These are phyloP conservation scores for Macaranga tanarius DNA, from an alignment of 441 rosid species.

Conservation along the genomic window DNA sequence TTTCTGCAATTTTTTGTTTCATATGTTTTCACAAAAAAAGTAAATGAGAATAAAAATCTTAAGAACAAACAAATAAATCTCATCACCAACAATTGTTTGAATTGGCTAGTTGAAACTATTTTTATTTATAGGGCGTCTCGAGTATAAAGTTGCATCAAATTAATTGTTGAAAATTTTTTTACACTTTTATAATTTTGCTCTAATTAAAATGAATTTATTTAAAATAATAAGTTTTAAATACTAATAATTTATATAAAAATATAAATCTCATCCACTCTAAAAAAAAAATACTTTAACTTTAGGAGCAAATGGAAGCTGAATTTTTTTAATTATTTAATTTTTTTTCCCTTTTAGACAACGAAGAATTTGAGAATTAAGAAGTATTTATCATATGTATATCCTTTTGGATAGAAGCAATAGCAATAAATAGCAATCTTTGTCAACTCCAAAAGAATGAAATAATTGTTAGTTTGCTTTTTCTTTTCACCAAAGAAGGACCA, in stretches of 20 bases:
- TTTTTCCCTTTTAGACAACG: background rate
- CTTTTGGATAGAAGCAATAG: background rate
- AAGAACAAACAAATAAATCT: background rate
- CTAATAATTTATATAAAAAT: too few species aligned
- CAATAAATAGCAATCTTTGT: background rate
- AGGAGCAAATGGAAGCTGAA: background rate
- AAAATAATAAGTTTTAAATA: too few species aligned
- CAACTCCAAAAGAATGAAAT: constrained; percentile 5
- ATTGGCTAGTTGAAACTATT: too few species aligned
- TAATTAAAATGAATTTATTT: too few species aligned
- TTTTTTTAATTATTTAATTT: background rate
- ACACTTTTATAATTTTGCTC: too few species aligned
- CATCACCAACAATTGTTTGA: too few species aligned
- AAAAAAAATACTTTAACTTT: background rate
- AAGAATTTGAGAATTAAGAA: background rate
- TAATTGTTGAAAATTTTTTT: too few species aligned
- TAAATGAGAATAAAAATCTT: too few species aligned
- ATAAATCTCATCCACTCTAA: background rate
- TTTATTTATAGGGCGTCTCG: too few species aligned
- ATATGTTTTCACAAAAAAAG: background rate
- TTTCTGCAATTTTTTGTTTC: too few species aligned
- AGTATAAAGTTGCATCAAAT: too few species aligned
- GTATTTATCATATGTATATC: background rate
- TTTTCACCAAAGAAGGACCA: constrained; percentile 2
- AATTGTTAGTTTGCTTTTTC: constrained; percentile 1